phyloP scores from a whole-genome alignment of 2,329 filamentous ascomycete species.

The Ascosphaera acerosa region DNA sequence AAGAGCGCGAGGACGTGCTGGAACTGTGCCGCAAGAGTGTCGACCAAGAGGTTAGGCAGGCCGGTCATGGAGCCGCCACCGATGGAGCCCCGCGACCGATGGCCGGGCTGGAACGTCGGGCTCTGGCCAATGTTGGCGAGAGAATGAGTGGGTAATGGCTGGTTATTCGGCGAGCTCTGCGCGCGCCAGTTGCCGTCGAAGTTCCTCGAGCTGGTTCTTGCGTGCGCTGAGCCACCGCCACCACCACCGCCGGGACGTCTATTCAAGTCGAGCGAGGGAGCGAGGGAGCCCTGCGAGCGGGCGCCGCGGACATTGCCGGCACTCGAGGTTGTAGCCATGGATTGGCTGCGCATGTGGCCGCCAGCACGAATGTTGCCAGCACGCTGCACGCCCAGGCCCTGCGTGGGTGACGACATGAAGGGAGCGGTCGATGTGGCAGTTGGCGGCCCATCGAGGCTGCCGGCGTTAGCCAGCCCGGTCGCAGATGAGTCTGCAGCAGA shows the following conservation, averaged over 20 bases:
- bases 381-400: slow-evolving; percentile 40
- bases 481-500: background rate
- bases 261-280: slow-evolving; percentile 38
- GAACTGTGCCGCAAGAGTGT: no score
- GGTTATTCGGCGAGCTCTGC: slow-evolving; percentile 24
- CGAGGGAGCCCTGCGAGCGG: slow-evolving; percentile 42
- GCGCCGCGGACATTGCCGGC: slow-evolving; percentile 42
- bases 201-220: slow-evolving; percentile 63
- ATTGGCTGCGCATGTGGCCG: slow-evolving; percentile 27
- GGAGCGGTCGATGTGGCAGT: slow-evolving; percentile 10
- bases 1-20: no score
- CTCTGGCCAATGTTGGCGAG: slow-evolving; percentile 6
- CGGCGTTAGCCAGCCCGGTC: slow-evolving; percentile 1
- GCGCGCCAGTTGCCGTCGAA: slow-evolving; percentile 98
- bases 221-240: slow-evolving; percentile 49
- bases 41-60: no score
- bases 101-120: slow-evolving; percentile 70
- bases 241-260: slow-evolving; percentile 54
- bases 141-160: background rate
- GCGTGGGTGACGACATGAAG: slow-evolving; percentile 33
- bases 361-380: slow-evolving; percentile 69
- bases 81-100: slow-evolving; percentile 63
- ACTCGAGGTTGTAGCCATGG: slow-evolving; percentile 26
- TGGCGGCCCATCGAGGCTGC: slow-evolving; percentile 2
- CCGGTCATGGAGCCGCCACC: no score